A percentile compares a stretch with the other conserved stretches of the same genome.
Evolutionary conservation across 768 basidiomycete genomes (phyloP).

Genomic region (Daedaleopsis sinensis): DNA sequence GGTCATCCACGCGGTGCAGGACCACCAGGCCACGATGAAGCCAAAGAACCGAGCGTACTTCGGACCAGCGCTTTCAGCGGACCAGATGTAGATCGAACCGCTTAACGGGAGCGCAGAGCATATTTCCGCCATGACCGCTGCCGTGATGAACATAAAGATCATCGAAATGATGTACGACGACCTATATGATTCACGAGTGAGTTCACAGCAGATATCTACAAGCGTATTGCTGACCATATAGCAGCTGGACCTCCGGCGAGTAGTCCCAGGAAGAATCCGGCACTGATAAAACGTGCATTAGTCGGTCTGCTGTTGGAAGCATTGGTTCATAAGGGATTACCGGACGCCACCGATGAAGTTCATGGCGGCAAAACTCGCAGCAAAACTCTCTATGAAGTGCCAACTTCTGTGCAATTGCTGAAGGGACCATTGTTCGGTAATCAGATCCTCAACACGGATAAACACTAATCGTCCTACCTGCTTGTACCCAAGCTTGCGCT

Average conservation of each 20-base stretch:
- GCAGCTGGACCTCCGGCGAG: constrained; percentile 87
- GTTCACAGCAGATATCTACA: background rate
- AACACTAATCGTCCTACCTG: constrained; percentile 47
- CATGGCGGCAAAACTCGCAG: constrained; percentile 85
- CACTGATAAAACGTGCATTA: constrained; percentile 43
- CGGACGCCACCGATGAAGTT: constrained; percentile 90
- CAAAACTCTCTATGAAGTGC: constrained; percentile 83
- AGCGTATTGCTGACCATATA: constrained; percentile 58
- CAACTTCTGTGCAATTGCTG: constrained; percentile 88
- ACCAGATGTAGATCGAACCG: constrained; percentile 95
- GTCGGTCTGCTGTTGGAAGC: background rate
- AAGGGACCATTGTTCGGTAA: background rate
- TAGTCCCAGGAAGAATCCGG: constrained; percentile 79
- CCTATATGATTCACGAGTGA: constrained; percentile 45
- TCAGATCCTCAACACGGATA: too few relatives aligned
- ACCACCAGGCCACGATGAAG: constrained; percentile 93
- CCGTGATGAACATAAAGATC: constrained; percentile 87
- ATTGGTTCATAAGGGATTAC: constrained; percentile 40
- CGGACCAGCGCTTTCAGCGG: constrained; percentile 88
- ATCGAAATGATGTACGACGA: constrained; percentile 83
- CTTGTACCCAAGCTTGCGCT: constrained; percentile 81
- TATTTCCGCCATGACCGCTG: constrained; percentile 84
- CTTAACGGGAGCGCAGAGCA: constrained; percentile 87
- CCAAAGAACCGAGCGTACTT: constrained; percentile 87
- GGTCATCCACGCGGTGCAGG: constrained; percentile 95